Evolutionary conservation across 2,329 filamentous ascomycete species (phyloP), one percentile per base, ranked within the genome.

Genomic region (Cercospora nicotianae): DNA sequence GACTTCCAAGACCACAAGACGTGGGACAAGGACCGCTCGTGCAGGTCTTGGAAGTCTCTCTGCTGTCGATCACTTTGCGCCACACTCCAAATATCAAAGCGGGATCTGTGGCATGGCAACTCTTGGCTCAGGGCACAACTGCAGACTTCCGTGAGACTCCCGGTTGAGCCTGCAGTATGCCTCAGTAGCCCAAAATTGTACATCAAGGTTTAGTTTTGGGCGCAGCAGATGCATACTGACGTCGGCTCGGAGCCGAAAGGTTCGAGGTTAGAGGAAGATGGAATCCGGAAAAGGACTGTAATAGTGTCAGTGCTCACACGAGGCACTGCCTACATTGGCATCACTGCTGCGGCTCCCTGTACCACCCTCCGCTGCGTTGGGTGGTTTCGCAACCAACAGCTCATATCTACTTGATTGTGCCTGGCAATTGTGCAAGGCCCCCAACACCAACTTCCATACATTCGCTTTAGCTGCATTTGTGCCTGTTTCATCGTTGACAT

Each of bases 251-350:
- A 60, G 39, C 26, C n/a, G 45, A 67, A 63, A 55, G 39, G 30
- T 60, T 39, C 13, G 12, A 23, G 20, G 13, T 33, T 18, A 5
- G 12, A n/a, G 42, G 23, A 45, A 28, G 13, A 26, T 45, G 20
- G 20, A 39, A 26, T 60, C 33, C 18, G 60, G 36, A 51, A 45
- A 51, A 36, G 26, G 45, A 51, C 45, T 62, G 59, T 62, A 39
- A 45, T 45, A 57, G 64, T 42, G 23, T 55, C 57, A 36, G 28
- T 60, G 28, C 33, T 57, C 28, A 53, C 26, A 20, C 61, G 26
- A 64, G 55, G 58, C 65, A 67, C 65, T 64, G 65, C 61, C 65
- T 64, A 39, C 53, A 58, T 64, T 67, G 65, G 61, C 65, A 64
- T 45, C 13, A 6, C 36, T 53, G n/a, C 51, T 60, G 31, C 51